Base-by-base conservation (phyloP, 257 asterid species). In the Ilex asprella region DNA sequence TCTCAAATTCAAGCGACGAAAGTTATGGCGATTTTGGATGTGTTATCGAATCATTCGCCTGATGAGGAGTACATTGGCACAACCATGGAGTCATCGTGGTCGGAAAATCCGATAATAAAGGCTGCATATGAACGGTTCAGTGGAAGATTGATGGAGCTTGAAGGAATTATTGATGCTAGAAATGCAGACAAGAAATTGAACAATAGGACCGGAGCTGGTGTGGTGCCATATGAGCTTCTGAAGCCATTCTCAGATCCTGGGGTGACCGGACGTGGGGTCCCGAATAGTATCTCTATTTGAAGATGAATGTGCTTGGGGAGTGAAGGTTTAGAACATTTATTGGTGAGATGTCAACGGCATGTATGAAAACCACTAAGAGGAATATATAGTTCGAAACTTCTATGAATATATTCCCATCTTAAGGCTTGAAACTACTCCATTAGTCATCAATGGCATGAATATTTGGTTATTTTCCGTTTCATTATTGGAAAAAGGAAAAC, bases 181-280 rank as follows among this genome's bases (percentile, higher is more conserved):
- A 91, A 91, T 64, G 76, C 16, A 6, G 78, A 84, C 58, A 0
- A 3, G 0, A 32, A 31, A 0, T 11, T 76, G 50, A 78, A 3
- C 83, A 86, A 91, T 30, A 78, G 96, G 53, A 16, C 61, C 3
- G 95, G 98, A n/a, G 96, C 95, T 50, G 96, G 96, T 6, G 58
- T 86, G 10, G 73, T 86, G 66, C 91, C 95, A 0, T 88, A 88
- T 49, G 77, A 81, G 73, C 86, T 91, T 29, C 62, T 91, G 35
- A 86, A 82, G 70, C 96, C 98, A 11, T 79, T 7, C 66, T 88
- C 96, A 51, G 79, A 67, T 3, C 35, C 85, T 11, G 98, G 96
- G 2, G 86, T 88, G 46, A 91, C 96, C 0, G 85, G 88, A 12
- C 74, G 61, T 56, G 98, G 98, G 55, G 77, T 91, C 30, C 98